These are phyloP conservation scores for Amborella trichopoda DNA, from an alignment of 164 flowering plant genomes.

Conservation along the genomic window DNA sequence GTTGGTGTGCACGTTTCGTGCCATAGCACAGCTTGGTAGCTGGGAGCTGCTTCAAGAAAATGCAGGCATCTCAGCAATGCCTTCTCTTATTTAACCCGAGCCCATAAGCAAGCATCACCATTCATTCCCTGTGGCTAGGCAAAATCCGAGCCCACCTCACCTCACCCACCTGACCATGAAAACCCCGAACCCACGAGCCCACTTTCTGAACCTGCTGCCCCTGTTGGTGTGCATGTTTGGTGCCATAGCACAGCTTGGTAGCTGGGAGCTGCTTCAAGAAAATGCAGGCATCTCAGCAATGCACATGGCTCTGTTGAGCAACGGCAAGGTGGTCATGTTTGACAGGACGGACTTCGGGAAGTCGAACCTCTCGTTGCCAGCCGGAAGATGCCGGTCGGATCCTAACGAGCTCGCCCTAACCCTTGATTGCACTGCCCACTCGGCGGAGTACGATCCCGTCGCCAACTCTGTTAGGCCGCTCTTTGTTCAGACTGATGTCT, in stretches of 20 bases:
- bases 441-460: constrained; percentile 48
- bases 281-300: constrained; percentile 67
- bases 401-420: constrained; percentile 19
- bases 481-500: constrained; percentile 40
- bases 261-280: constrained; percentile 44
- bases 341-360: constrained; percentile 76
- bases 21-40: no score
- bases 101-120: no score
- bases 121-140: no score
- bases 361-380: constrained; percentile 59
- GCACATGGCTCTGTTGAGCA: constrained; percentile 91
- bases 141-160: no score
- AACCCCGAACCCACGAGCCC: no score
- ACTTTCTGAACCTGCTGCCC: not conserved
- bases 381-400: constrained; percentile 31
- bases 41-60: constrained; percentile 47
- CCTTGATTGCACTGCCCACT: constrained; percentile 76
- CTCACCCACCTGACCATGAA: no score
- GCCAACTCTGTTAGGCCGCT: constrained; percentile 45
- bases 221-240: constrained; percentile 17
- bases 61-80: constrained; percentile 72
- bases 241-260: no score
- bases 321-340: constrained; percentile 67
- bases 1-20: constrained; percentile 20
- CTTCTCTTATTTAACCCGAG: no score